phyloP scores from a whole-genome alignment of 306 rosid species.

The Acacia acuminata region DNA sequence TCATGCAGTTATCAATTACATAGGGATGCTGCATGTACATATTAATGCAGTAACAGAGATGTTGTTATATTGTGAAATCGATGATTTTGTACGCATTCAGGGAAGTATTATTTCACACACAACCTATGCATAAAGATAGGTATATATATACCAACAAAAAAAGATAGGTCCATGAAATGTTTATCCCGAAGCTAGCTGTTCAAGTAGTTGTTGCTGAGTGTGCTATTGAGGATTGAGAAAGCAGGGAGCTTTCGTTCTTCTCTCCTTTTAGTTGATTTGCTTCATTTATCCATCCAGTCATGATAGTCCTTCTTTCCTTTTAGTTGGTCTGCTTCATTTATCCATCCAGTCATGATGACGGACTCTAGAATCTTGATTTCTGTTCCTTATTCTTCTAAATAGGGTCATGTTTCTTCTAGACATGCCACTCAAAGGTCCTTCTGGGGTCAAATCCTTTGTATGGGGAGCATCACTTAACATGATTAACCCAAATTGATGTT shows the following conservation, averaged over 20 bases:
- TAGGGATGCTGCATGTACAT: not conserved
- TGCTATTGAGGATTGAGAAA: not conserved
- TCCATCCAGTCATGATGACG: not conserved
- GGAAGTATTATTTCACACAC: not conserved
- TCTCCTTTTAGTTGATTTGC: not conserved
- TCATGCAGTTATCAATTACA: not conserved
- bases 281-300: not conserved
- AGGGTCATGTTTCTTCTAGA: not conserved
- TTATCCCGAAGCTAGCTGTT: conserved; percentile 5
- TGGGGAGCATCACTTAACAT: not conserved
- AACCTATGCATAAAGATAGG: not conserved
- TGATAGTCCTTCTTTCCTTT: not conserved
- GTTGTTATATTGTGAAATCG: not conserved
- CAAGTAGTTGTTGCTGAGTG: not conserved
- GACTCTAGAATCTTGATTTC: not conserved
- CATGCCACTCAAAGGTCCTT: not conserved
- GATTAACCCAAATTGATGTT: not conserved
- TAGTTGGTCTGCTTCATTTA: not conserved
- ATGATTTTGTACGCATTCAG: not conserved
- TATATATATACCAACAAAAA: not conserved
- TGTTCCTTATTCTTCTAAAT: not conserved
- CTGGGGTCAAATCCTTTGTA: not conserved
- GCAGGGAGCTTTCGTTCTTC: not conserved
- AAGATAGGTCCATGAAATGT: not conserved
- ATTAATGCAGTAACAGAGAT: not conserved